Base-by-base conservation (phyloP, 2,329 filamentous ascomycete species). In the Colletotrichum sidae region DNA sequence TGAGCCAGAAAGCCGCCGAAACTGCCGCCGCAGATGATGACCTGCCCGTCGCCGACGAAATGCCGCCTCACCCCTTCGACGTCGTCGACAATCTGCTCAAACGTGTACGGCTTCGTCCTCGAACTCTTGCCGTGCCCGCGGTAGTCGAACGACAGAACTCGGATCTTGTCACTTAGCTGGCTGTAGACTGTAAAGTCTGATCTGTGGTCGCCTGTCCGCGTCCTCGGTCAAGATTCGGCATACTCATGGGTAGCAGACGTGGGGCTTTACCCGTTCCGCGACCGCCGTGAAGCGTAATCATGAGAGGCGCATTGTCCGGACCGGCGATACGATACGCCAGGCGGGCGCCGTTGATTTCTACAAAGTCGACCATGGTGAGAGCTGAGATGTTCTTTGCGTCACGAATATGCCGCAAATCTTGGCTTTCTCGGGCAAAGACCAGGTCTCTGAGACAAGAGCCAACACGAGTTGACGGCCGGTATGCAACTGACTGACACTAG, bases 1-100 rank as follows among this genome's bases (percentile, higher is more conserved):
- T 77, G 75, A 0, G 78, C 78, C 5, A 80, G 67, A 42, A 76
- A 80, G 1, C 77, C 78, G 9, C 78, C 78, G 49, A 80, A 80
- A 60, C 77, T 79, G 2, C 78, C 78, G 8, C 77, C 78, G 12
- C 74, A 76, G 25, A 80, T 72, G 38, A 79, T 72, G 11, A 71
- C 72, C 12, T 72, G 67, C 17, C 66, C 47, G 1, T 59, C 56
- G 1, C 69, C 72, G 2, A 69, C 68, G 68, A 78, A 78, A 34
- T 74, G 72, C 42, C 39, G 46, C 8, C 76, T 71, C 6, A 79
- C 55, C 0, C 67, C 72, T 25, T 79, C 76, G 34, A 79, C 72
- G 52, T 79, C 76, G 17, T 78, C 77, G 6, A 78, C 76, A 7
- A 80, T 68, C 68, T 79, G 77, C 7, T 70, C 68, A 54, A 78